Base-by-base conservation (phyloP, 2,329 filamentous ascomycete genomes). In the Fusarium sarcochroum region DNA sequence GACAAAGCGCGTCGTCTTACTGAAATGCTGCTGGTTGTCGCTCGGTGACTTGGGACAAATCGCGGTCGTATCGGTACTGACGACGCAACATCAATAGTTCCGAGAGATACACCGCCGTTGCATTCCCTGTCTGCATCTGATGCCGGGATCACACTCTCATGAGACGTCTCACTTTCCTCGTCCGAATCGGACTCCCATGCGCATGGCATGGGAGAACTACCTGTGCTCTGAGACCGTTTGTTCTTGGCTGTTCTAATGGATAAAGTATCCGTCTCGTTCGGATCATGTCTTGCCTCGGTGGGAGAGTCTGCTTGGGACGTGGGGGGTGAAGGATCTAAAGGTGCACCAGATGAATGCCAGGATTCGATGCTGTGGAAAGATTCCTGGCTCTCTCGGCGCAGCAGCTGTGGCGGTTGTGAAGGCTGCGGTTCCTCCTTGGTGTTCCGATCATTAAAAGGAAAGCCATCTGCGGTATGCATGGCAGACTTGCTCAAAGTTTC, bases 321-420 rank as follows among this genome's bases (percentile, higher is more conserved):
- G 3, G 82, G 79, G 18, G 83, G 81, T 4, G 85, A 85, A 7
- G 80, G 81, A 21, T 82, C 82, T 4, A 83, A 75, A 25, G 66
- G 53, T n/a, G 51, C 60, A 9, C 27, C 41, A 17, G 60, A 82
- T 77, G 84, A 83, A 64, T 84, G 80, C 84, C 84, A 86, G 10
- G 85, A 85, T 61, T 85, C 80, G 7, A 83, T 79, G 57, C 82
- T 86, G 70, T 86, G 85, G 64, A 89, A 87, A 1, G 87, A 88
- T 52, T 87, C 86, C 17, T 82, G 76, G 15, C 71, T 73, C 23
- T 67, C 65, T 49, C 61, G 66, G 17, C 63, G 67, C 42, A 41
- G 61, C 23, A 63, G 56, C 17, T 60, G 60, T 8, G 46, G 23
- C 7, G 47, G 27, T 15, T 48, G 67, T n/a, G 15, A 53, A 41